Percentiles rank a stretch among this genome's conserved stretches.
Evolutionary conservation across 495 filamentous ascomycete species (phyloP).

Genomic region (Xylaria cubensis): DNA sequence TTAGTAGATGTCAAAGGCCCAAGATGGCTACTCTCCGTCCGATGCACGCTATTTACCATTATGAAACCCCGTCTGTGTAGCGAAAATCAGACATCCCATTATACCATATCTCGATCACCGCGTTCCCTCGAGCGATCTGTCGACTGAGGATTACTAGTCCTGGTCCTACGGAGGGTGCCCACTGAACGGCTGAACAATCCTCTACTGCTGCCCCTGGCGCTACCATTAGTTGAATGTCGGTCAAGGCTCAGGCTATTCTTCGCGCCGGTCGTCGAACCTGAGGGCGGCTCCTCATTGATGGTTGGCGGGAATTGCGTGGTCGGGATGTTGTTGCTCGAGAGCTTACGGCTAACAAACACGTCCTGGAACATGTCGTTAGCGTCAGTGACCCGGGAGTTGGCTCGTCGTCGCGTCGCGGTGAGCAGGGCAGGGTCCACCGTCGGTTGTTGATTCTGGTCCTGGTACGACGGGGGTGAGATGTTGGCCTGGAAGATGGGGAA

Average conservation of each 20-base stretch:
- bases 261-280: conserved; percentile 23
- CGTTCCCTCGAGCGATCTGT: conserved; percentile 10
- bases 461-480: conserved; percentile 43
- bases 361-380: conserved; percentile 39
- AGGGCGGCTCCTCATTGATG: conserved; percentile 35
- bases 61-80: not conserved
- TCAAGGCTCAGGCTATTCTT: conserved; percentile 30
- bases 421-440: conserved; percentile 36
- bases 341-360: conserved; percentile 36
- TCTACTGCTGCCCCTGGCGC: conserved; percentile 26
- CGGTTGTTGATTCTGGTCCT: conserved; percentile 23
- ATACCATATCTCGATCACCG: conserved; percentile 33
- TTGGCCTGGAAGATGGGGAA: conserved; percentile 58
- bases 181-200: conserved; percentile 25
- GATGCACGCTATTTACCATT: not conserved
- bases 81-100: not conserved
- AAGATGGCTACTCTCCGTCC: not conserved
- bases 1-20: not conserved
- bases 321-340: conserved; percentile 29
- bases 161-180: conserved; percentile 20
- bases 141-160: conserved; percentile 15
- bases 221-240: conserved; percentile 27
- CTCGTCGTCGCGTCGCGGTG: conserved; percentile 37
- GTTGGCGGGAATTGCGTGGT: conserved; percentile 31
- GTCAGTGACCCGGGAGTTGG: conserved; percentile 33